A percentile compares a stretch with the other conserved stretches of the same genome.
Conservation (phyloP, 192 early-diverging fungal species). For the Gaertneriomyces semiglobifer region DNA sequence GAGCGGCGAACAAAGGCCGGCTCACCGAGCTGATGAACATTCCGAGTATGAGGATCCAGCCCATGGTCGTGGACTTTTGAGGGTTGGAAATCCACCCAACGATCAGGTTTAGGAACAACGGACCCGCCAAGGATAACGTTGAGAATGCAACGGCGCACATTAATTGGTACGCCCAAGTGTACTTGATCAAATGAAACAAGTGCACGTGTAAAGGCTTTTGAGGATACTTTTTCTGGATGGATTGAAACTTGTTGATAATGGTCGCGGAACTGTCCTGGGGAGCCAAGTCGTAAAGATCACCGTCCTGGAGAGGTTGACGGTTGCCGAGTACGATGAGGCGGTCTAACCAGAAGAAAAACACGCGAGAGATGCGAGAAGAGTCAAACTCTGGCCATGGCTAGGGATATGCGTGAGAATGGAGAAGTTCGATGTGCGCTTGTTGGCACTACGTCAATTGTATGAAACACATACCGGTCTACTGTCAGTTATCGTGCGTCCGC, state of each 20-base stretch:
- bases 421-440: neutral
- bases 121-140: slow-evolving; percentile 30
- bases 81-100: slow-evolving; percentile 29
- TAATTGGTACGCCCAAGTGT: slow-evolving; percentile 27
- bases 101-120: slow-evolving; percentile 47
- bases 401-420: neutral
- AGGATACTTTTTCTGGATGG: slow-evolving; percentile 2
- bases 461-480: neutral
- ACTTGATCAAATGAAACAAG: slow-evolving; percentile 9
- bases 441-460: neutral
- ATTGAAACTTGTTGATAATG: slow-evolving; percentile 13
- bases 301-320: slow-evolving; percentile 22
- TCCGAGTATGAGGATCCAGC: slow-evolving; percentile 17
- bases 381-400: slow-evolving; percentile 24
- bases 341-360: slow-evolving; percentile 49
- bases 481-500: neutral
- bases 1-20: slow-evolving; percentile 27
- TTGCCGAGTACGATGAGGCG: slow-evolving; percentile 41
- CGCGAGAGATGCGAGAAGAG: slow-evolving; percentile 33
- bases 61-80: slow-evolving; percentile 9
- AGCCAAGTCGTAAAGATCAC: slow-evolving; percentile 42
- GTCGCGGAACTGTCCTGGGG: slow-evolving; percentile 29
- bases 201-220: slow-evolving; percentile 12
- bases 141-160: slow-evolving; percentile 15
- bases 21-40: slow-evolving; percentile 21